Evolutionary conservation across 2,329 filamentous ascomycete species (phyloP), one percentile per base, ranked within the genome.

Genomic region (Trichophyton mentagrophytes): DNA sequence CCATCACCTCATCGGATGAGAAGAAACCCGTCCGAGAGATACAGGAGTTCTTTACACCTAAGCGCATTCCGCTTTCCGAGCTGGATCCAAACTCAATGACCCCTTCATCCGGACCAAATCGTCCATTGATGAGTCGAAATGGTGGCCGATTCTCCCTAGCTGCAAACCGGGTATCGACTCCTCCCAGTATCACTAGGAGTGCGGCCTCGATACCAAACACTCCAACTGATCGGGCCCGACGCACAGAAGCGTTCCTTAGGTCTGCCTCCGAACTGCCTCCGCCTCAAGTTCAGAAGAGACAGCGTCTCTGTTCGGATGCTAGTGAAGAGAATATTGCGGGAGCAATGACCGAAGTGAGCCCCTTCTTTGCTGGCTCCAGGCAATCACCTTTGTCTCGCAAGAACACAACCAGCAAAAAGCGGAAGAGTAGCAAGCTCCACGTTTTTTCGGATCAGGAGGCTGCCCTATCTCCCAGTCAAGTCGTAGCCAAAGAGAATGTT

Each of bases 81-180:
- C 73, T 88, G 22, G 84, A 87, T 68, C 82, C 83, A 0, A 88
- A 88, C 67, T 80, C 76, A 63, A 84, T 88, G 68, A 85, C 82
- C 0, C 83, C 82, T 22, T 86, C 85, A 7, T 84, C 84, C 20
- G 85, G 79, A 66, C 85, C 87, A 67, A 82, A 83, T 69, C 76
- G 77, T 27, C 70, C 85, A 9, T 71, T 87, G 25, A 30, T 20
- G n/a, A 38, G 17, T 13, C 60, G 57, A n/a, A 80, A 85, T 67
- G 73, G 74, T 67, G 73, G 74, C 57, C 77, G 74, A 47, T 75
- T 69, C 22, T 79, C 80, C 11, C 86, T 83, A 84, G 75, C 77
- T 57, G 76, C 82, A 30, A 78, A 76, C 47, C 74, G 78, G 59
- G 77, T 76, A 30, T 76, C 76, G 62, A 68, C 69, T n/a, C 75